Evolutionary conservation across 257 asterid species (phyloP).

Genomic region (Gardenia jasminoides): DNA sequence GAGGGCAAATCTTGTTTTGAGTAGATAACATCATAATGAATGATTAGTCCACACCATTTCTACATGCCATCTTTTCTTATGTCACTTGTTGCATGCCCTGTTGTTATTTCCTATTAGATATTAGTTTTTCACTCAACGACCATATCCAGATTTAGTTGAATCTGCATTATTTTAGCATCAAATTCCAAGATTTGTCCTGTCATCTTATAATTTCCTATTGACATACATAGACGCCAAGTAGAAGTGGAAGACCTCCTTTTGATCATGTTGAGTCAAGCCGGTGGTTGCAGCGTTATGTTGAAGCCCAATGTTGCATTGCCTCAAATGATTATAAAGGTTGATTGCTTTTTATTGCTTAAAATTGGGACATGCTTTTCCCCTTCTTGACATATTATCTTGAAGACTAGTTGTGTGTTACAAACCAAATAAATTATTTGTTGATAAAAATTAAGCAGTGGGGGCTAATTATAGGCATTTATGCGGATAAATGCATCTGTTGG

Average conservation of each 20-base stretch:
- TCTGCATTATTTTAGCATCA: background rate
- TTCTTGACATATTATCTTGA: constrained; percentile 2
- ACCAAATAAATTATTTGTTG: background rate
- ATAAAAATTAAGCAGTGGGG: background rate
- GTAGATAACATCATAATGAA: background rate
- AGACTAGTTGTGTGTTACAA: background rate
- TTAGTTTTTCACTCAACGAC: background rate
- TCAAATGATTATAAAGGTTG: constrained; percentile 96
- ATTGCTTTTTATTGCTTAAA: constrained; percentile 23
- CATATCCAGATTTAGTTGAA: background rate
- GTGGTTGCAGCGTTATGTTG: constrained; percentile 95
- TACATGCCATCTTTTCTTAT: background rate
- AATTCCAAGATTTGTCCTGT: constrained; percentile 1
- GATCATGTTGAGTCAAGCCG: constrained; percentile 87
- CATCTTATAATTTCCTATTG: constrained; percentile 21
- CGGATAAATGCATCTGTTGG: background rate
- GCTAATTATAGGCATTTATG: background rate
- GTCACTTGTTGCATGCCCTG: background rate
- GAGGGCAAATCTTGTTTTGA: background rate
- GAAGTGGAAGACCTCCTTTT: constrained; percentile 85
- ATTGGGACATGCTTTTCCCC: background rate
- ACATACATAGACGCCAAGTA: constrained; percentile 62
- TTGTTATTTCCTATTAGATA: background rate
- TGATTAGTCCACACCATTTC: background rate
- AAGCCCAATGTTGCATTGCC: constrained; percentile 92